Percentiles rank a stretch among this genome's conserved stretches.
Conservation (phyloP, 345 rosid genomes). For the Carallia brachiata region DNA sequence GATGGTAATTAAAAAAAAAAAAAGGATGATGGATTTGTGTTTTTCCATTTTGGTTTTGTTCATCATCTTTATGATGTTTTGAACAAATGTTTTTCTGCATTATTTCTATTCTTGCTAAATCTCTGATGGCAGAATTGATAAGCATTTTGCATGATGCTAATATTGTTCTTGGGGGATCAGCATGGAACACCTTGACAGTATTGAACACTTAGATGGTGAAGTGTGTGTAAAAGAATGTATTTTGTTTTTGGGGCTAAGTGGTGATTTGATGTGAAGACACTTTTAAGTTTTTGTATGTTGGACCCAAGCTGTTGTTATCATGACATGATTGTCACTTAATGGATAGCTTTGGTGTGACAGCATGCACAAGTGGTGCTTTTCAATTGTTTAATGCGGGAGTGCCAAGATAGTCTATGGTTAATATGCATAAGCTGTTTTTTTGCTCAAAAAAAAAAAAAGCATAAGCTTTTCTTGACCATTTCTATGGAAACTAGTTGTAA, state of each 20-base stretch:
- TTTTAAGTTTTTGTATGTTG: neutral
- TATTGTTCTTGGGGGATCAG: neutral
- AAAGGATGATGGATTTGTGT: neutral
- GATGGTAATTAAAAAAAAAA: constrained; percentile 49
- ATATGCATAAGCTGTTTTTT: no score
- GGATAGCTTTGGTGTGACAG: neutral
- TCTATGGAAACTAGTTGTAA: neutral
- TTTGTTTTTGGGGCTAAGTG: neutral
- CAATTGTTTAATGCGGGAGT: no score
- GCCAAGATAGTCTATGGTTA: no score
- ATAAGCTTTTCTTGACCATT: neutral
- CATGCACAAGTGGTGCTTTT: no score
- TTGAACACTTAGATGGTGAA: no score
- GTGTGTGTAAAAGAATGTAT: no score
- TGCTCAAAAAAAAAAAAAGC: no score
- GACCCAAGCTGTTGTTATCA: neutral
- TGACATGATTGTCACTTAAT: neutral
- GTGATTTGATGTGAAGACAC: neutral
- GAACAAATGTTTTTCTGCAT: neutral
- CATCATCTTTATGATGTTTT: neutral
- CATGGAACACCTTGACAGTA: neutral
- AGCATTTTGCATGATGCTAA: neutral
- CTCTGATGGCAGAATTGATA: neutral
- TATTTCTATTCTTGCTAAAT: neutral
- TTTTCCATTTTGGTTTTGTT: neutral